A percentile compares a stretch with the other conserved stretches of the same genome.
Conservation (phyloP, 2,329 filamentous ascomycete genomes). For the Anthostomella pinea region DNA sequence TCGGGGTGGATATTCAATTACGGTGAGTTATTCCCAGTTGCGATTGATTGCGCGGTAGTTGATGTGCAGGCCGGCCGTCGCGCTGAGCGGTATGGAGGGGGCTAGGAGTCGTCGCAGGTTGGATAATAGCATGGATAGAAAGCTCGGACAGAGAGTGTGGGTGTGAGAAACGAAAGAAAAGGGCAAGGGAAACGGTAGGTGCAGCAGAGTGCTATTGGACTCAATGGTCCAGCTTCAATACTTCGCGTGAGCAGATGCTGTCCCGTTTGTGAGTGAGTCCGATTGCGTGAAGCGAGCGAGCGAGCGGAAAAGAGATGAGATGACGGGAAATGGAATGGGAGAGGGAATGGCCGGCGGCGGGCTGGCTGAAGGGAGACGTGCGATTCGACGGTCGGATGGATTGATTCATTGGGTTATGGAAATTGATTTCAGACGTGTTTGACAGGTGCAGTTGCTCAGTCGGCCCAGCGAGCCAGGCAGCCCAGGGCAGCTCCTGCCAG, state of each 20-base stretch:
- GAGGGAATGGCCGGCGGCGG: conserved; percentile 9
- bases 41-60: conserved; percentile 14
- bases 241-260: conserved; percentile 6
- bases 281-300: no score
- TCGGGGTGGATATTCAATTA: conserved; percentile 6
- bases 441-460: conserved; percentile 12
- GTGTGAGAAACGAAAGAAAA: conserved; percentile 1
- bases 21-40: conserved; percentile 17
- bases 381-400: conserved; percentile 23
- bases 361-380: no score
- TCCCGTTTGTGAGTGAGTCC: conserved; percentile 12
- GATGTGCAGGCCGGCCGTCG: conserved; percentile 5
- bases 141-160: background rate
- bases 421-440: conserved; percentile 20
- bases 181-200: conserved; percentile 11
- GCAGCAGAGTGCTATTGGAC: conserved; percentile 8
- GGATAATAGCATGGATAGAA: conserved; percentile 10
- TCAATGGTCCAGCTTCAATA: conserved; percentile 11
- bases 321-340: conserved; percentile 7
- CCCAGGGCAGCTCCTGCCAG: background rate
- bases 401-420: conserved; percentile 20
- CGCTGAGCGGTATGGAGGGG: conserved; percentile 8
- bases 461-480: background rate
- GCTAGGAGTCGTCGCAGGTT: conserved; percentile 8
- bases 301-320: conserved; percentile 15